phyloP scores from a whole-genome alignment of 805 yeast species.

The Candida gorgasii region DNA sequence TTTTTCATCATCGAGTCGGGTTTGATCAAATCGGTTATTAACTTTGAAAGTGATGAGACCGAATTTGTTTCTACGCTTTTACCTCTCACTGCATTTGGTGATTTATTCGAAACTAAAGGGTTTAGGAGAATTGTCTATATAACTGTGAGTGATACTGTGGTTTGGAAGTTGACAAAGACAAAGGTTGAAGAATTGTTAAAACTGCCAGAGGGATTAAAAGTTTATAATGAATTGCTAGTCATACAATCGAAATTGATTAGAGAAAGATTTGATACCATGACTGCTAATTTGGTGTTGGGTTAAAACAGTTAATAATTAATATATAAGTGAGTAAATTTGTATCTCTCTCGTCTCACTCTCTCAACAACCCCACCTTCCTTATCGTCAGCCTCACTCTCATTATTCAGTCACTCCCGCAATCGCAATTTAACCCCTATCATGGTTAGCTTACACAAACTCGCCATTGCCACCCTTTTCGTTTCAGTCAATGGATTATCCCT shows the following conservation, averaged over 20 bases:
- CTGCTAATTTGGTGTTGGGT: slow-evolving; percentile 62
- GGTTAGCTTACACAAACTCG: slow-evolving; percentile 12
- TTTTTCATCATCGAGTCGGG: slow-evolving; percentile 58
- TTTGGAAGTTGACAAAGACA: slow-evolving; percentile 64
- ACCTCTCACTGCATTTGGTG: slow-evolving; percentile 78
- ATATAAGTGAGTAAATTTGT: not conserved
- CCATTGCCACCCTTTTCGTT: slow-evolving; percentile 15
- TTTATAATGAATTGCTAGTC: slow-evolving; percentile 63
- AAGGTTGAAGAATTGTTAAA: slow-evolving; percentile 47
- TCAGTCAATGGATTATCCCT: slow-evolving; percentile 21
- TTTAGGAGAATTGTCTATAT: slow-evolving; percentile 48
- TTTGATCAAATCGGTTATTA: slow-evolving; percentile 35
- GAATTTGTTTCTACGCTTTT: slow-evolving; percentile 49
- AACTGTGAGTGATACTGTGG: slow-evolving; percentile 60
- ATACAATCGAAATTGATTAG: slow-evolving; percentile 64
- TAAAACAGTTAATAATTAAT: not conserved
- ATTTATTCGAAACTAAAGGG: slow-evolving; percentile 33
- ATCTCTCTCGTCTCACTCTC: not conserved
- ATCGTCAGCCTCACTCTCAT: not conserved
- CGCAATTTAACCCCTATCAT: slow-evolving; percentile 8
- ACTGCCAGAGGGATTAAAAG: slow-evolving; percentile 45
- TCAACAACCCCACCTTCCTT: not conserved
- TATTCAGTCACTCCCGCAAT: not conserved
- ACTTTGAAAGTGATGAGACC: slow-evolving; percentile 39
- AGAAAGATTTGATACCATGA: slow-evolving; percentile 70